Percentiles rank a stretch among this genome's conserved stretches.
Evolutionary conservation across 2,329 filamentous ascomycete species (phyloP).

Genomic region (Neonectria ditissima): DNA sequence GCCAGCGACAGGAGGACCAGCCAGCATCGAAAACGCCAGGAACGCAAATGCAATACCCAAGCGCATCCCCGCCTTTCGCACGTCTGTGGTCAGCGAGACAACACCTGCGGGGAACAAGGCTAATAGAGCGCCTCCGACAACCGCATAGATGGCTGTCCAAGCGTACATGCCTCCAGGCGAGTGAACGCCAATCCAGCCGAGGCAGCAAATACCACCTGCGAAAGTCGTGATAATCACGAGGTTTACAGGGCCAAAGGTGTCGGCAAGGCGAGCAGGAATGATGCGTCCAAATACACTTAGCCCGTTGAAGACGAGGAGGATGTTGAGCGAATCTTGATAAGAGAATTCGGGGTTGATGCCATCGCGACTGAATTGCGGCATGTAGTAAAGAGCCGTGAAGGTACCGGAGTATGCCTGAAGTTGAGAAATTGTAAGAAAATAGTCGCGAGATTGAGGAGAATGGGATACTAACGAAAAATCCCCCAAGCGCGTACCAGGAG

Average conservation of each 20-base stretch:
- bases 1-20: conserved; percentile 11
- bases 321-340: conserved; percentile 7
- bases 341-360: background rate
- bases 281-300: conserved; percentile 5
- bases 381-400: conserved; percentile 8
- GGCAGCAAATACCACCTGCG: background rate
- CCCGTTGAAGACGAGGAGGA: conserved; percentile 14
- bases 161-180: conserved; percentile 7
- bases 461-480: background rate
- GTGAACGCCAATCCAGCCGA: conserved; percentile 5
- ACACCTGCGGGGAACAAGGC: conserved; percentile 7
- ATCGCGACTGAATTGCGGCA: conserved; percentile 1
- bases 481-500: background rate
- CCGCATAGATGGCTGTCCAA: conserved; percentile 10
- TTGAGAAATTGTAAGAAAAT: background rate
- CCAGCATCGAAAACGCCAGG: conserved; percentile 5
- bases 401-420: conserved; percentile 6
- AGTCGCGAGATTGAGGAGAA: background rate
- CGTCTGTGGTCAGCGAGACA: background rate
- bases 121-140: background rate
- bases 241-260: conserved; percentile 7
- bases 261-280: conserved; percentile 2
- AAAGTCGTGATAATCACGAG: background rate
- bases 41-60: conserved; percentile 1
- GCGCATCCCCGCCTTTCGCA: conserved; percentile 6